phyloP scores from a whole-genome alignment of 345 rosid genomes.

The rapeseed (Brassica napus) region DNA sequence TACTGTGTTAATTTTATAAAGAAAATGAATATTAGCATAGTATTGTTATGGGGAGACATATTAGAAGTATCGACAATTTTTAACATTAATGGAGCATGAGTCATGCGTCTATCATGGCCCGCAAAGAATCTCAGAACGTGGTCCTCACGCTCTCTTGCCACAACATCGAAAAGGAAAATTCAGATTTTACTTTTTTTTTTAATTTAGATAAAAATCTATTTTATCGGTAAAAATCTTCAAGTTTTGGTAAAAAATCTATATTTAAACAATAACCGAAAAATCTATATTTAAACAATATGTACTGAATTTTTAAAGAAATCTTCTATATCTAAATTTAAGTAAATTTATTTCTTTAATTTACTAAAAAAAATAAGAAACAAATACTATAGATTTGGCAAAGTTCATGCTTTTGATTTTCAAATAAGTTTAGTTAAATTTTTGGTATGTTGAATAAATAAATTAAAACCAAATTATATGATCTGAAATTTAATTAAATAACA shows the following conservation, averaged over 20 bases:
- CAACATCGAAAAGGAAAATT: background rate
- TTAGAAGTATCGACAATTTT: conserved; percentile 25
- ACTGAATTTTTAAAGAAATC: background rate
- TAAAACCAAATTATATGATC: too few species aligned
- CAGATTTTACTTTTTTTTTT: background rate
- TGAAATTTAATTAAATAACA: background rate
- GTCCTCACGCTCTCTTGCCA: background rate
- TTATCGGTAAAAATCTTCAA: background rate
- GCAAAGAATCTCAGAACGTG: conserved; percentile 31
- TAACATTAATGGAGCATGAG: conserved; percentile 48
- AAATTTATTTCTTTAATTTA: background rate
- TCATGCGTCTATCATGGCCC: conserved; percentile 46
- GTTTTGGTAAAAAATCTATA: background rate
- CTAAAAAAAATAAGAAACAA: background rate
- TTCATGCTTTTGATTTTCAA: background rate
- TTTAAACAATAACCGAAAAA: background rate
- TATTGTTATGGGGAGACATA: conserved; percentile 2
- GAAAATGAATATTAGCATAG: background rate
- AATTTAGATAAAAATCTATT: background rate
- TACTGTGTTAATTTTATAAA: background rate
- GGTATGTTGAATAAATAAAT: background rate
- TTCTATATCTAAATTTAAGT: background rate
- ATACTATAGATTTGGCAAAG: background rate
- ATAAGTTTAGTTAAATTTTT: background rate
- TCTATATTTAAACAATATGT: background rate